A percentile compares a stretch with the other conserved stretches of the same genome.
phyloP scores from a whole-genome alignment of 2,329 filamentous ascomycete species.

The Mariannaea sp. region DNA sequence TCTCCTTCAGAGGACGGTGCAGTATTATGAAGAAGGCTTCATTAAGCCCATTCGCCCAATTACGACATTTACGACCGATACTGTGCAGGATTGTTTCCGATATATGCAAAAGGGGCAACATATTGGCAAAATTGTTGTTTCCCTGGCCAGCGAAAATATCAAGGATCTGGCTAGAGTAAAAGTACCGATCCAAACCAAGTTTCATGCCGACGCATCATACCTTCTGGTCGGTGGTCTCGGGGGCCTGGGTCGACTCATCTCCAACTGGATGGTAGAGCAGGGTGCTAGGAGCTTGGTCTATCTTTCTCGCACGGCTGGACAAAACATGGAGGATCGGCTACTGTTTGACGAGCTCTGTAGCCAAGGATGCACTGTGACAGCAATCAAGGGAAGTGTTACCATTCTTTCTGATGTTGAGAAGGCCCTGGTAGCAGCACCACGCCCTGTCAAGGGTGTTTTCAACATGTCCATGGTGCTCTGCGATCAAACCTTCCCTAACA shows the following conservation, averaged over 20 bases:
- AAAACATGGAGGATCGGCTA: constrained; percentile 21
- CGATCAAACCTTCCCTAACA: constrained; percentile 3
- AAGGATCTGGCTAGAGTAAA: neutral
- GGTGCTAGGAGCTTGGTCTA: constrained; percentile 39
- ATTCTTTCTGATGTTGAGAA: constrained; percentile 16
- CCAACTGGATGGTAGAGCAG: constrained; percentile 21
- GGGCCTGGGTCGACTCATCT: constrained; percentile 32
- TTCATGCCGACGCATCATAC: constrained; percentile 15
- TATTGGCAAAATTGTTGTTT: constrained; percentile 9
- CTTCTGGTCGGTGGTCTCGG: constrained; percentile 34
- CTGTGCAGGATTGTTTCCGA: constrained; percentile 21
- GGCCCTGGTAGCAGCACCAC: constrained; percentile 8
- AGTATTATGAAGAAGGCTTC: constrained; percentile 15
- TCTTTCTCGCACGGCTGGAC: constrained; percentile 35
- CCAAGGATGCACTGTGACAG: constrained; percentile 20
- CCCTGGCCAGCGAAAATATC: neutral
- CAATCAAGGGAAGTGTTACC: constrained; percentile 6
- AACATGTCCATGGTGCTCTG: constrained; percentile 38
- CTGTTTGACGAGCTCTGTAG: constrained; percentile 11
- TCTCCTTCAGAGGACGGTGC: constrained; percentile 14
- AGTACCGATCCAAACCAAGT: neutral
- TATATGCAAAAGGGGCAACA: constrained; percentile 25
- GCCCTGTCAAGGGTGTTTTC: constrained; percentile 35
- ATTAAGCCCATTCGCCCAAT: constrained; percentile 5
- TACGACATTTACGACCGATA: constrained; percentile 5